Evolutionary conservation across 2,329 filamentous ascomycete genomes (phyloP), one percentile per base, ranked within the genome.

Genomic region (Pseudogymnoascus sp.): DNA sequence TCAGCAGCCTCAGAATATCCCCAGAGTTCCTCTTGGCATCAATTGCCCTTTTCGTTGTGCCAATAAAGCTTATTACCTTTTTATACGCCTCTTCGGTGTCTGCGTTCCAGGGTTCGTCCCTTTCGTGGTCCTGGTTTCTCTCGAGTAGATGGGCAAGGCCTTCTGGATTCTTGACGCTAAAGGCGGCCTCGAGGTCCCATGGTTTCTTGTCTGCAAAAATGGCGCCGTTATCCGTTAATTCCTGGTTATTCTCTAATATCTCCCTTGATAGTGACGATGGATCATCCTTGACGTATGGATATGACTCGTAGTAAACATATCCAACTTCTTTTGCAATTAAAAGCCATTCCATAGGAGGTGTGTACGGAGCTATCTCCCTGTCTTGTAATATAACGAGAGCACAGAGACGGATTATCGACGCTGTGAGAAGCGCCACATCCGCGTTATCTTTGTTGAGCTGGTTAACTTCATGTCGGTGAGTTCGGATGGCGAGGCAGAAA

Each of bases 381-480:
- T 63, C 57, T 47, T 67, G 62, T 3, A 68, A 58, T 13, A 65
- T 9, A 1, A 64, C 66, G 58, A 68, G 66, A n/a, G 63, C 62
- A 15, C 58, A 62, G 9, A 65, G 13, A 5, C 63, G 65, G 4
- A 68, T 44, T 5, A 62, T 21, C 36, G 39, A 62, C 1, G 65
- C 63, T 4, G 68, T 67, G 6, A 68, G 37, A 17, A 62, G 66
- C 8, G 65, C 62, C 10, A 60, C 62, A 36, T 68, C 66, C 1
- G 65, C 66, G 21, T 67, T 69, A 8, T 26, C 37, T 26, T 44
- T 58, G 21, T 41, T 62, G 7, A 68, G 59, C 9, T 59, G 37
- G 1, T 35, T 26, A 2, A 68, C 62, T 21, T 66, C 66, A 21
- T 63, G 59, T 2, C 64, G 58, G 54, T 69, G 67, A 15, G 61